These are phyloP conservation scores for Podospora tetraspora DNA, from an alignment of 495 filamentous ascomycete species.

Conservation along the genomic window DNA sequence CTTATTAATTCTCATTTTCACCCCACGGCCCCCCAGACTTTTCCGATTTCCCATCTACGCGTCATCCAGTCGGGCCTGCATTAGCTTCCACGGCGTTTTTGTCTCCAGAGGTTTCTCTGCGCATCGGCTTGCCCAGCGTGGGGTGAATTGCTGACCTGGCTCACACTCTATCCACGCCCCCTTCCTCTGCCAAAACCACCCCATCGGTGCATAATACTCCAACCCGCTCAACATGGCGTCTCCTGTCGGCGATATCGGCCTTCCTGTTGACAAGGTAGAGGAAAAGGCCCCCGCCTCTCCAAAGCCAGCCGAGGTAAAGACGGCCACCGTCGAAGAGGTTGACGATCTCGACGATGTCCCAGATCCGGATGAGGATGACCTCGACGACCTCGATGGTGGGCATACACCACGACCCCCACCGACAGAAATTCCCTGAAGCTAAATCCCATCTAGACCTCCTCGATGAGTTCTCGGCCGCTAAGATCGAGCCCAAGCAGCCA, in stretches of 20 bases:
- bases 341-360: conserved; percentile 47
- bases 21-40: conserved; percentile 11
- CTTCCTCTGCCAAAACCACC: background rate
- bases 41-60: background rate
- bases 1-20: conserved; percentile 10
- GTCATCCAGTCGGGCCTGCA: conserved; percentile 3
- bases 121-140: conserved; percentile 1
- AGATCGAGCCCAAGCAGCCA: conserved; percentile 46
- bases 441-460: conserved; percentile 63
- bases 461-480: conserved; percentile 71
- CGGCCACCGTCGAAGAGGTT: conserved; percentile 23
- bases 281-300: background rate
- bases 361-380: conserved; percentile 78
- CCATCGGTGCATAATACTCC: background rate
- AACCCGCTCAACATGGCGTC: conserved; percentile 19
- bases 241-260: conserved; percentile 14
- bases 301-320: conserved; percentile 11
- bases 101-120: background rate
- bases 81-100: conserved; percentile 7
- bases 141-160: background rate
- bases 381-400: conserved; percentile 86
- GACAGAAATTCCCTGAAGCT: background rate
- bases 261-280: conserved; percentile 11
- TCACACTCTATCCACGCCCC: background rate
- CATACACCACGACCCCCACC: background rate